Evolutionary conservation across 805 yeast genomes (phyloP), one percentile per base, ranked within the genome.

Genomic region (Candida peoriensis): DNA sequence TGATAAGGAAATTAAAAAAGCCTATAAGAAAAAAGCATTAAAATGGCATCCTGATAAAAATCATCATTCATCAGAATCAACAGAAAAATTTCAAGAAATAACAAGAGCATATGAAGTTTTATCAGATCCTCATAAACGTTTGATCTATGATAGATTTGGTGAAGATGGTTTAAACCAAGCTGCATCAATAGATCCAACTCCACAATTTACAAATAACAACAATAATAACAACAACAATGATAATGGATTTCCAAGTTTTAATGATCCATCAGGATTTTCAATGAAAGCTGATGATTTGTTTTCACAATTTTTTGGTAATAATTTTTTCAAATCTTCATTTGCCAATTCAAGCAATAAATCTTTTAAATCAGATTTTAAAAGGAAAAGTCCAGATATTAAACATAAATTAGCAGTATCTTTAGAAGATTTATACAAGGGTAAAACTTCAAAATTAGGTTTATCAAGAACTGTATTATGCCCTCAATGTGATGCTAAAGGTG

Each of bases 61-160:
- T 51, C 77, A 84, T 42, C 53, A 48, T 28, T 71, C 80, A 9
- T 82, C 81, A 32, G 97, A 89, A 60, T 95, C 96, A 8, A 93
- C 95, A 27, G 96, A 87, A 57, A 86, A 82, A 66, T 89, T 89
- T 63, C 90, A 89, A 63, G 94, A 86, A 56, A 72, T 87, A 52
- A 79, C 90, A 2, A 75, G 74, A 44, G 96, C 97, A 3, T 76
- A 90, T 60, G 96, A 89, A 61, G 69, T 87, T 16, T 68, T 90
- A 41, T 72, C 82, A 16, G 96, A 89, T 56, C 66, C 78, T 11
- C 79, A 87, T 52, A 87, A 87, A 68, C 81, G 97, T 66, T 82
- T 81, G 24, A 51, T 81, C 4, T 90, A 90, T 57, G 97, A 93
- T 63, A 76, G 72, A 42, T 86, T 73, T 55, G 98, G 98, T 57